These are phyloP conservation scores for Dianthus caryophyllus DNA, from an alignment of 148 eudicot species.

Conservation along the genomic window DNA sequence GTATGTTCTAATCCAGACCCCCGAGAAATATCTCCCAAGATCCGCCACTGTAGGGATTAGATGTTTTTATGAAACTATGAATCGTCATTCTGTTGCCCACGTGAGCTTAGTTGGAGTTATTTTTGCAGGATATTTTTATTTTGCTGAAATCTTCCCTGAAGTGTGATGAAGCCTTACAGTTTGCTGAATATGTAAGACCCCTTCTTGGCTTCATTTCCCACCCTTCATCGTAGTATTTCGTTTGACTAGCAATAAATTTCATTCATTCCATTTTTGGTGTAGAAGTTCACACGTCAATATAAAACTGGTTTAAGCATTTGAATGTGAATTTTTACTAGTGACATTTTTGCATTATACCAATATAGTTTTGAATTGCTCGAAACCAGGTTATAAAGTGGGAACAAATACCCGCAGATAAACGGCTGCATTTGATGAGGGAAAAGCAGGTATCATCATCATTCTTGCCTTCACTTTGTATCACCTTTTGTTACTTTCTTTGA, in stretches of 20 bases:
- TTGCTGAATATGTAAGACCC: slow-evolving; percentile 67
- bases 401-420: slow-evolving; percentile 71
- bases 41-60: background rate
- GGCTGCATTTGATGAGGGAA: slow-evolving; percentile 74
- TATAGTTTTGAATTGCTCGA: slow-evolving; percentile 6
- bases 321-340: background rate
- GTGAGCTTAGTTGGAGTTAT: slow-evolving; percentile 15
- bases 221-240: background rate
- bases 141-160: slow-evolving; percentile 55
- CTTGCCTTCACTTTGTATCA: background rate
- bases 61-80: background rate
- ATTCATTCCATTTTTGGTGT: too few species aligned
- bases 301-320: background rate
- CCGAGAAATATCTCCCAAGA: background rate
- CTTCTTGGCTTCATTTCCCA: background rate
- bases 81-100: background rate
- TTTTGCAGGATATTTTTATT: slow-evolving; percentile 61
- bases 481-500: background rate
- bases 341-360: background rate
- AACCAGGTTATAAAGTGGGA: slow-evolving; percentile 72
- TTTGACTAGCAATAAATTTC: too few species aligned
- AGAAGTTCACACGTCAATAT: too few species aligned
- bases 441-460: slow-evolving; percentile 50
- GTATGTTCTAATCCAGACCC: background rate
- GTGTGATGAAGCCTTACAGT: slow-evolving; percentile 72